Conservation (phyloP, 441 rosid species). For the Erodium chrysanthum region DNA sequence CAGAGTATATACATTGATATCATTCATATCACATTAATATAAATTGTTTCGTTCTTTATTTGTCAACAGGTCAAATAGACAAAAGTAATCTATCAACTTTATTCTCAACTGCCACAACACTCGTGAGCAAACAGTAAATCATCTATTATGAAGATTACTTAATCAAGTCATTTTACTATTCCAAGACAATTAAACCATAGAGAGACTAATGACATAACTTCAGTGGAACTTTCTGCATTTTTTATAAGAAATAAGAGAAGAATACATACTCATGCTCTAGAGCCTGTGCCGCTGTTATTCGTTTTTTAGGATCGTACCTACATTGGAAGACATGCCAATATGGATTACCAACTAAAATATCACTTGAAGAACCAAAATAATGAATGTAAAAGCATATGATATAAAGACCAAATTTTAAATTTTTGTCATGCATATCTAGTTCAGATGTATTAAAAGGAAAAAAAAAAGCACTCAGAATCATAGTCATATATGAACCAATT, state of each 20-base stretch:
- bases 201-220: not conserved
- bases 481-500: not conserved
- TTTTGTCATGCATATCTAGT: not conserved
- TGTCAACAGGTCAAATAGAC: too few relatives aligned
- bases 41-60: too few relatives aligned
- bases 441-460: not conserved
- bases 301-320: constrained; percentile 72
- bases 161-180: not conserved
- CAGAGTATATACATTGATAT: too few relatives aligned
- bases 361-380: not conserved
- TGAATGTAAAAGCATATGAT: not conserved
- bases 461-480: not conserved
- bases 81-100: too few relatives aligned
- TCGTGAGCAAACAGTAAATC: not conserved
- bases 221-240: not conserved
- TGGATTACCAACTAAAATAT: not conserved
- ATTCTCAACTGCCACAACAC: not conserved
- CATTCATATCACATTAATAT: too few relatives aligned
- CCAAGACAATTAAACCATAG: not conserved
- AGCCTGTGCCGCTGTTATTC: constrained; percentile 91
- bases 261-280: constrained; percentile 65
- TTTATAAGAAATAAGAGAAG: not conserved
- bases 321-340: not conserved
- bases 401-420: not conserved
- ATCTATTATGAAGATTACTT: not conserved